Evolutionary conservation across 1,284 basidiomycete genomes (phyloP).

Genomic region (Puccinia polysora): DNA sequence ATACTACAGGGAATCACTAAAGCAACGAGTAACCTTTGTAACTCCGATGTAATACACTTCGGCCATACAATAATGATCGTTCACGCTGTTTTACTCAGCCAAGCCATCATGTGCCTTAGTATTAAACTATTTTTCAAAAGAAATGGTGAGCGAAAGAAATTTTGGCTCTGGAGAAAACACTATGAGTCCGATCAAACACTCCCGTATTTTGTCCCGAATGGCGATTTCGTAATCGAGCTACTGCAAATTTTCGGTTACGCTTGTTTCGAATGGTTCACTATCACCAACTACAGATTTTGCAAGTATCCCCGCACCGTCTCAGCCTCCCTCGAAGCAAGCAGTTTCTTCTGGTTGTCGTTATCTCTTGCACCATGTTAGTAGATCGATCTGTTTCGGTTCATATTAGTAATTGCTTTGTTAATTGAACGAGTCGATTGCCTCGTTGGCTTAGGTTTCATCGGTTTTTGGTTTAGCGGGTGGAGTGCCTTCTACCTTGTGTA

Average conservation of each 20-base stretch:
- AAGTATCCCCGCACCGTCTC: neutral
- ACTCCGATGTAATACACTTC: neutral
- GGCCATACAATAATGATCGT: neutral
- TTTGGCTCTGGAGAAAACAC: constrained; percentile 8
- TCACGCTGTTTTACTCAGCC: neutral
- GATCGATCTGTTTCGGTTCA: no score
- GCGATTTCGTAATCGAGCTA: neutral
- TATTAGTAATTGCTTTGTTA: no score
- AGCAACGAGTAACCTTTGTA: neutral
- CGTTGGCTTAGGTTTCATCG: constrained; percentile 16
- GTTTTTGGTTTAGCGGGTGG: constrained; percentile 14
- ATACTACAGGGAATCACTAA: neutral
- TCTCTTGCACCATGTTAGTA: constrained; percentile 8
- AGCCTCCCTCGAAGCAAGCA: neutral
- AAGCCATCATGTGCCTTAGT: neutral
- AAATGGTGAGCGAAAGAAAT: constrained; percentile 1
- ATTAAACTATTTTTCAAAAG: neutral
- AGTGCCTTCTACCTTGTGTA: constrained; percentile 7
- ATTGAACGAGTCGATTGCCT: no score
- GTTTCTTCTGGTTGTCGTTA: neutral
- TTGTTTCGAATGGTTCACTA: neutral
- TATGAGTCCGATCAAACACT: neutral
- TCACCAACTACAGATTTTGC: neutral
- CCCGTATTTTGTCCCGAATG: constrained; percentile 1
- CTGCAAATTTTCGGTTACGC: neutral